Conservation (phyloP, 257 asterid genomes). For the Lycium ferocissimum region DNA sequence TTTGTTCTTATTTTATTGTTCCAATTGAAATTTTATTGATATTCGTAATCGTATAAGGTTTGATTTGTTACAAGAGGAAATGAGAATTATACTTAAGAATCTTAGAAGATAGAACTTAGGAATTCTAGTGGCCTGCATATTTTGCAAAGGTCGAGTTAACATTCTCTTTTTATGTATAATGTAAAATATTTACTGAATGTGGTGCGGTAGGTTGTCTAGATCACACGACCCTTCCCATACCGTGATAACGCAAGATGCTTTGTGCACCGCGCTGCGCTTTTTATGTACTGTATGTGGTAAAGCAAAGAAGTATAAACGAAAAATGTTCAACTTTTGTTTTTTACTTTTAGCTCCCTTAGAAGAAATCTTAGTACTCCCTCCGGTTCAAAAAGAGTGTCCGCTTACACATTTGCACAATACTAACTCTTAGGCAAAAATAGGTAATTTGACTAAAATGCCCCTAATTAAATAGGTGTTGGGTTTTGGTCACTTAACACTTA, state of each 20-base stretch:
- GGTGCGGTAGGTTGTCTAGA: too few species aligned
- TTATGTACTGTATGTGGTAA: not conserved
- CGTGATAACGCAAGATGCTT: too few species aligned
- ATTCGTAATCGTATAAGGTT: not conserved
- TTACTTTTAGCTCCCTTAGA: not conserved
- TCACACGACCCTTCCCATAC: too few species aligned
- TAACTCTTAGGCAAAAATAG: too few species aligned
- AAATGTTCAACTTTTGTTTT: not conserved
- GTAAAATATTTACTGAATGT: not conserved
- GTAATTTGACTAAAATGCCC: too few species aligned
- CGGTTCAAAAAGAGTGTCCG: too few species aligned
- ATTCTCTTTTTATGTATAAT: not conserved
- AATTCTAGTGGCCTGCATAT: not conserved
- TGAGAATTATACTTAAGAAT: not conserved
- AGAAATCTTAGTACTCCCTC: not conserved
- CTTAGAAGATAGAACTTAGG: not conserved
- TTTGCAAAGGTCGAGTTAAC: not conserved
- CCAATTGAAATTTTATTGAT: not conserved
- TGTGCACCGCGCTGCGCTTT: too few species aligned
- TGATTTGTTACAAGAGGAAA: not conserved
- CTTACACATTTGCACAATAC: too few species aligned
- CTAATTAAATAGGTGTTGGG: too few species aligned
- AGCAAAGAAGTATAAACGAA: not conserved
- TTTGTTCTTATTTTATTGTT: not conserved
- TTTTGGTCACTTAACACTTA: too few species aligned